phyloP scores from a whole-genome alignment of 2,329 filamentous ascomycete species.

The Diaporthe nobilis region DNA sequence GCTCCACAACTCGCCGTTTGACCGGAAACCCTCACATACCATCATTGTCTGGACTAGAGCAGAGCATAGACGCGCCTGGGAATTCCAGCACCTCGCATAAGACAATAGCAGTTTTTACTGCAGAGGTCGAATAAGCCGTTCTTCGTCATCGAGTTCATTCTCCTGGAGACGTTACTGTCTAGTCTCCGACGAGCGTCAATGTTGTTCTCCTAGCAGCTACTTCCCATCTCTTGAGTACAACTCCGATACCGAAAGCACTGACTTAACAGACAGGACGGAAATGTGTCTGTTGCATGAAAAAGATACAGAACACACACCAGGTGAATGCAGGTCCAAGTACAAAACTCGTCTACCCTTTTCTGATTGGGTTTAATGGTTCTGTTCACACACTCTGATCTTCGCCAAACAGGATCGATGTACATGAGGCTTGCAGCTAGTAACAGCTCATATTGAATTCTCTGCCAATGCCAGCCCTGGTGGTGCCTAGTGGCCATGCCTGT shows the following conservation, averaged over 20 bases:
- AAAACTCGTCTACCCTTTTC: neutral
- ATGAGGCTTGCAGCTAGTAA: slow-evolving; percentile 31
- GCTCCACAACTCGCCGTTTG: neutral
- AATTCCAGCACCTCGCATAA: no score
- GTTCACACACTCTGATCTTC: neutral
- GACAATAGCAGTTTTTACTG: neutral
- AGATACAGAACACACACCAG: neutral
- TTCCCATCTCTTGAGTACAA: neutral
- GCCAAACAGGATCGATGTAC: neutral
- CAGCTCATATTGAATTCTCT: neutral
- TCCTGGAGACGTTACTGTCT: neutral
- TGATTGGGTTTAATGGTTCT: neutral
- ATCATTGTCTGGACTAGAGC: neutral
- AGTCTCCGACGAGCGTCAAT: neutral
- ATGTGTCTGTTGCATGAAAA: neutral
- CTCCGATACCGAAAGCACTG: neutral
- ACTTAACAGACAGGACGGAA: neutral
- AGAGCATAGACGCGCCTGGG: no score
- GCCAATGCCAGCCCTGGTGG: slow-evolving; percentile 6
- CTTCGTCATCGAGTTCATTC: neutral
- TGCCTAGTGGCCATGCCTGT: neutral
- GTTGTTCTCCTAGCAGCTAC: no score
- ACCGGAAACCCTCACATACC: no score
- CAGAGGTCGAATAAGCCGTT: no score
- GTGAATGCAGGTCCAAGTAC: neutral